Base-by-base conservation (phyloP, 1,139 yeast species). In the Saccharomyces uvarum region DNA sequence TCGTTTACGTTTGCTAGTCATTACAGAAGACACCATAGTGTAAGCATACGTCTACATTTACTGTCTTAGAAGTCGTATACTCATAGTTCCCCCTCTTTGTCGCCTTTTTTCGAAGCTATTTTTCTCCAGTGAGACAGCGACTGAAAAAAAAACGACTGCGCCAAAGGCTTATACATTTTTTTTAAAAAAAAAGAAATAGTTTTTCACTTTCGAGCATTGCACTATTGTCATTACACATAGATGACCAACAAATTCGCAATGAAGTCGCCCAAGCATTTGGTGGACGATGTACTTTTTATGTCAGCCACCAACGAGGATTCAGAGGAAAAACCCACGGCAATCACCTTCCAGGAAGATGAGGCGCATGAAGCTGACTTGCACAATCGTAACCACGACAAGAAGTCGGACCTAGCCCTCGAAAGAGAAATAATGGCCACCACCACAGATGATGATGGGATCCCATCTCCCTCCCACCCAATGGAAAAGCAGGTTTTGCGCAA, bases 401-500 rank as follows among this genome's bases (percentile, higher is more conserved):
- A 58, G 44, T 52, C 49, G 3, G 53, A 50, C 1, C 48, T 31
- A 11, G 57, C 51, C 19, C 54, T 56, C 46, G 65, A 61, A 32
- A 58, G 59, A 14, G 66, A 63, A 52, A 50, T 63, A n/a, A 47
- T 57, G 16, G 59, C 63, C 3, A 59, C 67, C 1, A 60, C 65
- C 9, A 62, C 66, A 1, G 67, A 64, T 26, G 67, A 63, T 16
- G 68, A 65, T 50, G 61, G 59, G 27, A 32, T 61, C 33, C 70
- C 70, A 4, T 61, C 66, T 6, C 42, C 63, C 29, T 53, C 61
- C 4, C 69, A 66, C 51, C 70, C 67, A 0, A 60, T 69, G 60
- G 80, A 80, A 62, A 69, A 66, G 48, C 72, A 71, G 53, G 72
- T 82, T 31, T 67, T 69, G n/a, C 61, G 73, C 56, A 81, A 78